Evolutionary conservation across 2,329 filamentous ascomycete species (phyloP).

Genomic region (Cladosporium velox): DNA sequence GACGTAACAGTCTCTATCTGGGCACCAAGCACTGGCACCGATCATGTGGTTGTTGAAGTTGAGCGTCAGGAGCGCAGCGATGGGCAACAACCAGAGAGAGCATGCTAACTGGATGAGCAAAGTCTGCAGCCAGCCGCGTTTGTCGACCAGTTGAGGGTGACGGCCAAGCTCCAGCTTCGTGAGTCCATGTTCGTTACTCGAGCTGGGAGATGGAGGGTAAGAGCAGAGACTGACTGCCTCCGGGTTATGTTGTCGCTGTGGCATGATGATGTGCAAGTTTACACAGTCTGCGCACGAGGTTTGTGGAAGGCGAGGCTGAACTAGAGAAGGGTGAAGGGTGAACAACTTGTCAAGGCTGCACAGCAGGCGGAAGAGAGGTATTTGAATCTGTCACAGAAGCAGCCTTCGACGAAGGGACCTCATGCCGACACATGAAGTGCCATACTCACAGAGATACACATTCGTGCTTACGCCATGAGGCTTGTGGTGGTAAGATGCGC

Average conservation of each 20-base stretch:
- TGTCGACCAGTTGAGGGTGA: constrained; percentile 10
- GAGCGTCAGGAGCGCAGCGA: constrained; percentile 31
- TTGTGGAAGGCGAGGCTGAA: neutral
- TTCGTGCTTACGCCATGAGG: neutral
- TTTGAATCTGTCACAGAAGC: no score
- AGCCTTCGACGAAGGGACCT: no score
- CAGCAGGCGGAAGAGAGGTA: neutral
- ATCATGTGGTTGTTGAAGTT: constrained; percentile 34
- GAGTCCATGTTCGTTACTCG: neutral
- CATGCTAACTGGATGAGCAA: constrained; percentile 26
- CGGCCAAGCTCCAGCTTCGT: constrained; percentile 19
- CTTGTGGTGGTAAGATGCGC: neutral
- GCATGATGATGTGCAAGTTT: neutral
- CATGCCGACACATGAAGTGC: neutral
- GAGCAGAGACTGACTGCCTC: neutral
- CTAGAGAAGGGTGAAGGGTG: no score
- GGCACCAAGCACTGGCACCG: constrained; percentile 36
- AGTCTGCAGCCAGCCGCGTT: constrained; percentile 19
- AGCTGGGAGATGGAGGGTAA: neutral
- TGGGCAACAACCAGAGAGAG: constrained; percentile 35
- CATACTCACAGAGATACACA: neutral
- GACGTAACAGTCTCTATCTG: constrained; percentile 26
- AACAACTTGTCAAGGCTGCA: neutral
- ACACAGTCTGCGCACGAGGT: neutral
- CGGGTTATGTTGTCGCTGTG: neutral